phyloP scores from a whole-genome alignment of 1,139 yeast genomes.

The Yamadazyma oceani region DNA sequence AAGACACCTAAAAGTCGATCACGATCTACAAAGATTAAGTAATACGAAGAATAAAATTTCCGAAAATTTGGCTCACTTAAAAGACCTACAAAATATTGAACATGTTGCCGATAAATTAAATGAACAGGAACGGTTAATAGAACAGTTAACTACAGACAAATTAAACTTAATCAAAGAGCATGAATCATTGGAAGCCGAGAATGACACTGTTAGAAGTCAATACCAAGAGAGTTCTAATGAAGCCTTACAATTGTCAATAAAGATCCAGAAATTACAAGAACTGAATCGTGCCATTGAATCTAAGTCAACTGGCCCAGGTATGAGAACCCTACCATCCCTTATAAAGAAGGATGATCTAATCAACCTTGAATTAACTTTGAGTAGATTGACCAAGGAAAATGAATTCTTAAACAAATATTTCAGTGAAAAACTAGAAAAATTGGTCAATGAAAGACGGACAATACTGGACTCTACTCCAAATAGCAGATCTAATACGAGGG shows the following conservation, averaged over 20 bases:
- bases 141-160: conserved; percentile 31
- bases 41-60: conserved; percentile 19
- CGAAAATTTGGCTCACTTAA: conserved; percentile 21
- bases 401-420: conserved; percentile 34
- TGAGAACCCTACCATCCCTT: conserved; percentile 39
- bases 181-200: conserved; percentile 27
- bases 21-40: conserved; percentile 25
- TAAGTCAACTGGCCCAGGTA: conserved; percentile 46
- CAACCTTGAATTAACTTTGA: conserved; percentile 28
- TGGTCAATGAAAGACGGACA: conserved; percentile 40
- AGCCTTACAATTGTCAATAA: conserved; percentile 53
- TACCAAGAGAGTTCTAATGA: conserved; percentile 56
- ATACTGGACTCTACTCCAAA: conserved; percentile 33
- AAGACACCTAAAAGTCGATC: conserved; percentile 44
- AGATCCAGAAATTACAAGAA: conserved; percentile 28
- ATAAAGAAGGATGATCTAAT: conserved; percentile 36
- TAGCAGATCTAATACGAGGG: conserved; percentile 36
- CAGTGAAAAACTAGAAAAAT: conserved; percentile 34
- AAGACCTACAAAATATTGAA: conserved; percentile 9
- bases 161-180: conserved; percentile 26
- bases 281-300: conserved; percentile 28
- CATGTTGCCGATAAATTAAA: conserved; percentile 14
- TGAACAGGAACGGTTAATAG: conserved; percentile 30
- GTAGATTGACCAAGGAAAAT: conserved; percentile 31
- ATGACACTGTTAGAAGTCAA: conserved; percentile 42